Conservation (phyloP, 208 protist genomes). For the Acanthamoeba lenticulata region DNA sequence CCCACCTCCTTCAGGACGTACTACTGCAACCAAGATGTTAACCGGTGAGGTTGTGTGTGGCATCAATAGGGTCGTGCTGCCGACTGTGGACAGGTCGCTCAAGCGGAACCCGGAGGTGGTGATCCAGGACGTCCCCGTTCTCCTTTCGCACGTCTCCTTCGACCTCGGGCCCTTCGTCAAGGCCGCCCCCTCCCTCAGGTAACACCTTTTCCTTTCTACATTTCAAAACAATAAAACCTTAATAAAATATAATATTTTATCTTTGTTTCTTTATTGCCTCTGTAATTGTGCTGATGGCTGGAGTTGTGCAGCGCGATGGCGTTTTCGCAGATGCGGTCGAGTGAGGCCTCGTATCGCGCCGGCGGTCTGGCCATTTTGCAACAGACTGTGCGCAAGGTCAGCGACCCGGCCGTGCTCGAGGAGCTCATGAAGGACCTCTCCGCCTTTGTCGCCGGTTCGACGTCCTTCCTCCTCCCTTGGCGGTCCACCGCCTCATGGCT, state of each 20-base stretch:
- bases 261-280: background rate
- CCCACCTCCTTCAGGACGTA: background rate
- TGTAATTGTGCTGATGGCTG: no score
- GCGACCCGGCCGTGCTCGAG: conserved; percentile 7
- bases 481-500: background rate
- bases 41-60: background rate
- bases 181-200: background rate
- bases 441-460: background rate
- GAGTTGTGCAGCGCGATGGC: conserved; percentile 25
- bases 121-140: conserved; percentile 22
- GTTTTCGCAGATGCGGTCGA: conserved; percentile 42
- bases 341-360: conserved; percentile 11
- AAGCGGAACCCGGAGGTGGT: conserved; percentile 67
- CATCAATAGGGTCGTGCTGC: background rate
- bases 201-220: no score
- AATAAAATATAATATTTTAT: no score
- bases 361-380: conserved; percentile 18
- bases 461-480: background rate
- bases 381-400: background rate
- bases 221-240: no score
- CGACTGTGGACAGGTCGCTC: conserved; percentile 55
- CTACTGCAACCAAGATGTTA: no score
- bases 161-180: conserved; percentile 53
- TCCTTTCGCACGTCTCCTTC: conserved; percentile 53
- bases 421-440: conserved; percentile 57